phyloP scores from a whole-genome alignment of 768 basidiomycete species.

The Scleroderma bovista region DNA sequence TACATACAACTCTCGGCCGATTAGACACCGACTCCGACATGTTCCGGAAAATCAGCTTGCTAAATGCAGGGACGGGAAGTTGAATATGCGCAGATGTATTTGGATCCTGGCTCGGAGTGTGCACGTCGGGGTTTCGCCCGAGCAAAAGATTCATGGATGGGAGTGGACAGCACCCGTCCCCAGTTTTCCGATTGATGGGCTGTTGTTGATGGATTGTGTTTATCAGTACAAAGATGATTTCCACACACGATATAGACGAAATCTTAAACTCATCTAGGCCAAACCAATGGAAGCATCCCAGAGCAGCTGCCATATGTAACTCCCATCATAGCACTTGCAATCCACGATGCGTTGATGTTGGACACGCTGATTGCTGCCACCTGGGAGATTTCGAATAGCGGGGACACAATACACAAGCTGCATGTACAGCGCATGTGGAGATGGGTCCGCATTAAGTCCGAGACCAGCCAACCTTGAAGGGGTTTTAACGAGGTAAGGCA shows the following conservation, averaged over 20 bases:
- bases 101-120: conserved; percentile 31
- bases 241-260: no score
- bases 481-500: no score
- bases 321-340: conserved; percentile 26
- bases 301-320: conserved; percentile 68
- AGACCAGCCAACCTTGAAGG: conserved; percentile 47
- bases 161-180: conserved; percentile 65
- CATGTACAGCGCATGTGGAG: conserved; percentile 60
- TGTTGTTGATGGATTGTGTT: conserved; percentile 13
- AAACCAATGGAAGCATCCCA: conserved; percentile 82
- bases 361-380: conserved; percentile 49
- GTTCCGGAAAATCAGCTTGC: conserved; percentile 2
- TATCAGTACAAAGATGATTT: no score
- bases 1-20: conserved; percentile 56
- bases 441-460: conserved; percentile 57
- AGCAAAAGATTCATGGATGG: conserved; percentile 43
- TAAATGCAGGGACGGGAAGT: neutral
- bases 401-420: conserved; percentile 58
- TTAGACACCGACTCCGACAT: conserved; percentile 42
- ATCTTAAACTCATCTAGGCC: conserved; percentile 60
- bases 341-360: conserved; percentile 24
- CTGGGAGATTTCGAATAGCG: conserved; percentile 69
- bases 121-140: conserved; percentile 74
- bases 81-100: neutral
- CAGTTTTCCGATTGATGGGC: conserved; percentile 82